Evolutionary conservation across 805 yeast genomes (phyloP).

Genomic region (Grigorovia yakushimaensis): DNA sequence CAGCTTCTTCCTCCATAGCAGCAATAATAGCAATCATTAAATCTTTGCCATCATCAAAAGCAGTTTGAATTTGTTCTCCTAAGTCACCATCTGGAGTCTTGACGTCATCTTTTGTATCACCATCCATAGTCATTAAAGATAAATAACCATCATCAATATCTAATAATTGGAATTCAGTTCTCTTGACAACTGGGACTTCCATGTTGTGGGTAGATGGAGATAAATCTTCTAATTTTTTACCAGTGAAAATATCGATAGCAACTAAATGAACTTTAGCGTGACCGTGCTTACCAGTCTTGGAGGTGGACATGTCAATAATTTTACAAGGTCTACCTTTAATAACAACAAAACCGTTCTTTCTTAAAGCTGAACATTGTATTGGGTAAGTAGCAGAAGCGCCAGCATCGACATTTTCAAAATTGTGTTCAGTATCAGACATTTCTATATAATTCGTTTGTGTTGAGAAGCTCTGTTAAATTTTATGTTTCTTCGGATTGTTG

Average conservation of each 20-base stretch:
- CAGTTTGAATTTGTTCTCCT: slow-evolving; percentile 83
- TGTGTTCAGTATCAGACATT: slow-evolving; percentile 57
- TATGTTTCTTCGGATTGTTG: too few species aligned
- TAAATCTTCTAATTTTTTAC: slow-evolving; percentile 96
- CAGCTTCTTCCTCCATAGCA: slow-evolving; percentile 99
- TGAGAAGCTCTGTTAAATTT: too few species aligned
- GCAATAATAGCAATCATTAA: slow-evolving; percentile 87
- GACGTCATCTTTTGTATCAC: slow-evolving; percentile 98
- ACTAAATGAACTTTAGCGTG: slow-evolving; percentile 99
- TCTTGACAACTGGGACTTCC: slow-evolving; percentile 95
- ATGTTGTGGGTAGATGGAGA: slow-evolving; percentile 99
- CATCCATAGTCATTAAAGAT: slow-evolving; percentile 88
- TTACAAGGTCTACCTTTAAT: slow-evolving; percentile 98
- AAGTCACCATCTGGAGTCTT: slow-evolving; percentile 94
- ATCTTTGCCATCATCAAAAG: slow-evolving; percentile 96
- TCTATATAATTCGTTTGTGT: too few species aligned
- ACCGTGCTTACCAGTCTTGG: slow-evolving; percentile 99
- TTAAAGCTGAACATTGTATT: slow-evolving; percentile 97
- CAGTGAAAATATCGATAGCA: slow-evolving; percentile 95
- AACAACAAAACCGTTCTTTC: slow-evolving; percentile 98
- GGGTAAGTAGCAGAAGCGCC: slow-evolving; percentile 98
- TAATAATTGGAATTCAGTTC: slow-evolving; percentile 91
- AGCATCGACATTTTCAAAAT: slow-evolving; percentile 94
- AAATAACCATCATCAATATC: slow-evolving; percentile 97
- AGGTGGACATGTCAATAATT: slow-evolving; percentile 98